Percentiles rank a stretch among this genome's conserved stretches.
phyloP scores from a whole-genome alignment of 2,329 filamentous ascomycete species.

The Ophiocordyceps robertsii region DNA sequence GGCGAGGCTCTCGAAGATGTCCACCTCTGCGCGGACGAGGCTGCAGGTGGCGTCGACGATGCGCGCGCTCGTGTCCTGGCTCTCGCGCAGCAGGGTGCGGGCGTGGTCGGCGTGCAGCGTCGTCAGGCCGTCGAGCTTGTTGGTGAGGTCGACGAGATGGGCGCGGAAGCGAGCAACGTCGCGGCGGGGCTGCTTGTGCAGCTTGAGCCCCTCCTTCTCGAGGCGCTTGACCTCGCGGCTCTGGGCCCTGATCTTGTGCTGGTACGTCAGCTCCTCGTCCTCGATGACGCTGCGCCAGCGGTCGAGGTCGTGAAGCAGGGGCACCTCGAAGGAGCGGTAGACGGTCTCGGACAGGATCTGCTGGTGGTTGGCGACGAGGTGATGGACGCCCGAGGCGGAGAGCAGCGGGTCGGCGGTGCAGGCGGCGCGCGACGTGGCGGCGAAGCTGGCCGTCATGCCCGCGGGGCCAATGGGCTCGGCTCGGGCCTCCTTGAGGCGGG shows the following conservation, averaged over 20 bases:
- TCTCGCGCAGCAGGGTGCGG: slow-evolving; percentile 44
- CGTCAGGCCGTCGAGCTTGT: slow-evolving; percentile 48
- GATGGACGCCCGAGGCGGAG: slow-evolving; percentile 49
- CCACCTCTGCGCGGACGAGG: slow-evolving; percentile 53
- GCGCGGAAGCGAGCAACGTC: slow-evolving; percentile 49
- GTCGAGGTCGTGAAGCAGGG: slow-evolving; percentile 55
- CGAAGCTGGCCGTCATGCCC: slow-evolving; percentile 33
- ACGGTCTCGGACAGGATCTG: slow-evolving; percentile 57
- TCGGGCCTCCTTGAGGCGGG: slow-evolving; percentile 53
- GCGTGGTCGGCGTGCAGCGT: slow-evolving; percentile 46
- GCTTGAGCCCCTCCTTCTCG: slow-evolving; percentile 50
- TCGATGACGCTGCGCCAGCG: slow-evolving; percentile 49
- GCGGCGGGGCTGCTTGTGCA: slow-evolving; percentile 44
- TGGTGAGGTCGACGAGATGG: slow-evolving; percentile 50
- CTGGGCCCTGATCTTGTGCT: slow-evolving; percentile 38
- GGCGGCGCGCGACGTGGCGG: slow-evolving; percentile 19
- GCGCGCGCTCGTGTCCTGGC: slow-evolving; percentile 47
- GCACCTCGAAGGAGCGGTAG: slow-evolving; percentile 55
- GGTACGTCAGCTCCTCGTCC: slow-evolving; percentile 50
- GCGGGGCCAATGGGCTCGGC: slow-evolving; percentile 38
- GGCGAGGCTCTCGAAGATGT: slow-evolving; percentile 55
- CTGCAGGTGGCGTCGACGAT: slow-evolving; percentile 54
- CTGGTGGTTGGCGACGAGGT: slow-evolving; percentile 56
- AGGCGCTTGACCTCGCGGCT: slow-evolving; percentile 47
- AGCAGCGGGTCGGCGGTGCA: slow-evolving; percentile 53